A percentile compares a stretch with the other conserved stretches of the same genome.
These are phyloP conservation scores for Rhizopus microsporus DNA, from an alignment of 371 early-diverging fungal species.

Conservation along the genomic window DNA sequence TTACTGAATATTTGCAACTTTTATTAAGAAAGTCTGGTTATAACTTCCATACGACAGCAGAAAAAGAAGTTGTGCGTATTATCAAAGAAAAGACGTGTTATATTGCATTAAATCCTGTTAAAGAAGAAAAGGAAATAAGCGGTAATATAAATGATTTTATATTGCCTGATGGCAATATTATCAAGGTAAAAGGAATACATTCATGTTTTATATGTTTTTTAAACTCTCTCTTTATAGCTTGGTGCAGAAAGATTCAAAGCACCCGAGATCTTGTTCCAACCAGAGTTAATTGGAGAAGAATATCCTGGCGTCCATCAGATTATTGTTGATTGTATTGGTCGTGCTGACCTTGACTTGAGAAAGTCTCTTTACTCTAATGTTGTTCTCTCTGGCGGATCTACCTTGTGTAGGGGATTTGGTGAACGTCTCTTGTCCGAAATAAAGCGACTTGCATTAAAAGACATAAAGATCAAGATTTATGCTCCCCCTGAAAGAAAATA, in stretches of 20 bases:
- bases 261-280: slow-evolving; percentile 91
- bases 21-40: slow-evolving; percentile 87
- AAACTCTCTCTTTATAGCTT: slow-evolving; percentile 44
- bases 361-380: slow-evolving; percentile 85
- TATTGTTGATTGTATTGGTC: slow-evolving; percentile 85
- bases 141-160: slow-evolving; percentile 76
- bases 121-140: slow-evolving; percentile 86
- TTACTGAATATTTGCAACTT: slow-evolving; percentile 87
- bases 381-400: slow-evolving; percentile 77
- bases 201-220: neutral
- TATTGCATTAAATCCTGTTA: slow-evolving; percentile 83
- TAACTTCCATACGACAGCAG: slow-evolving; percentile 88
- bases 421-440: slow-evolving; percentile 91
- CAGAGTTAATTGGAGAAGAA: slow-evolving; percentile 89
- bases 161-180: slow-evolving; percentile 90
- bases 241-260: slow-evolving; percentile 82
- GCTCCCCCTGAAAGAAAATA: slow-evolving; percentile 98
- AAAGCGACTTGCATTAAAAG: slow-evolving; percentile 78
- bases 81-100: slow-evolving; percentile 97
- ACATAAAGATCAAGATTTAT: slow-evolving; percentile 93
- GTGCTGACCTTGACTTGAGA: slow-evolving; percentile 91
- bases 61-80: slow-evolving; percentile 90
- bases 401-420: slow-evolving; percentile 72
- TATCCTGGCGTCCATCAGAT: slow-evolving; percentile 89
- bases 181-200: slow-evolving; percentile 58